Evolutionary conservation across 176 grass and related monocot species (phyloP).

Genomic region (Oryza officinalis): DNA sequence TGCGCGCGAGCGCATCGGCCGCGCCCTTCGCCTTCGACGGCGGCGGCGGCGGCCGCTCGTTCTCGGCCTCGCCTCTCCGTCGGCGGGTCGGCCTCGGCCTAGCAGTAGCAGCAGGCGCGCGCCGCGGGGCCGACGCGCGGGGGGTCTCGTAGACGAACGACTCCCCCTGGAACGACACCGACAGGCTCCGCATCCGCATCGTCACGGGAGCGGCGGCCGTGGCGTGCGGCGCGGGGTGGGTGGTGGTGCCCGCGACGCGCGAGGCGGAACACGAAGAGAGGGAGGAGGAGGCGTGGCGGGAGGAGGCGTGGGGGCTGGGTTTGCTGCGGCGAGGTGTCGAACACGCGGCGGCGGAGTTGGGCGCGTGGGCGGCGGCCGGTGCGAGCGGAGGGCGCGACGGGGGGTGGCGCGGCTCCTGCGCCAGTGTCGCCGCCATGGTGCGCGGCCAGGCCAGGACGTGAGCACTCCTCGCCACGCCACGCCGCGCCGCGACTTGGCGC

Average conservation of each 20-base stretch:
- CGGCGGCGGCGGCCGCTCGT: conserved; percentile 45
- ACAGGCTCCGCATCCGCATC: conserved; percentile 60
- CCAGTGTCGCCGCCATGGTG: neutral
- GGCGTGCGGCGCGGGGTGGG: neutral
- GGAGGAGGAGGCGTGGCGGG: conserved; percentile 33
- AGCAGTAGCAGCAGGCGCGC: neutral
- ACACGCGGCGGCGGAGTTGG: conserved; percentile 33
- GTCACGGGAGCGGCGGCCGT: conserved; percentile 29
- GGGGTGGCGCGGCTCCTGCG: neutral
- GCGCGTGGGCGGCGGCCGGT: conserved; percentile 33
- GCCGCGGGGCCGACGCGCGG: conserved; percentile 23
- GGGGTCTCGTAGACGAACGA: conserved; percentile 77
- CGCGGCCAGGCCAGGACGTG: neutral
- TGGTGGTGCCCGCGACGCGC: neutral
- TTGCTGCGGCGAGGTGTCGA: conserved; percentile 14
- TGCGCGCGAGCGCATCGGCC: conserved; percentile 56
- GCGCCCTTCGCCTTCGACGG: conserved; percentile 36
- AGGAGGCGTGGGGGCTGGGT: conserved; percentile 8
- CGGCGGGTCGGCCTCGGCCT: conserved; percentile 28
- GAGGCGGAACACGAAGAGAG: neutral
- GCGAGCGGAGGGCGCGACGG: conserved; percentile 7
- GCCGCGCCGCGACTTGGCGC: too few species aligned
- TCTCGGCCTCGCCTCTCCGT: conserved; percentile 61
- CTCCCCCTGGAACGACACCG: conserved; percentile 84
- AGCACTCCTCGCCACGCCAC: too few species aligned